Evolutionary conservation across 2,329 filamentous ascomycete species (phyloP).

Genomic region (Neurospora sp.): DNA sequence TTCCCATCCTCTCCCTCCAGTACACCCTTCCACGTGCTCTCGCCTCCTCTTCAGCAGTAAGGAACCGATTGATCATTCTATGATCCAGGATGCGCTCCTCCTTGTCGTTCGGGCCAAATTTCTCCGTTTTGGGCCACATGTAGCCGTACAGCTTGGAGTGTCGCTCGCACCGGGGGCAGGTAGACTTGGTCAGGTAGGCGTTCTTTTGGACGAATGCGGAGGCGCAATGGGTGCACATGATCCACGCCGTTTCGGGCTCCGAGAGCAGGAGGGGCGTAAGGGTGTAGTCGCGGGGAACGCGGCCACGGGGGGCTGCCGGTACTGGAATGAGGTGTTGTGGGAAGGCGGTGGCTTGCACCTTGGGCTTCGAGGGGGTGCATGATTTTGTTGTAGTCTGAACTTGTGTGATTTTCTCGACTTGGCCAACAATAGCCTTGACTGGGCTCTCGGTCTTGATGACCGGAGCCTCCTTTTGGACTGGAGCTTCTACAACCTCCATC

Average conservation of each 20-base stretch:
- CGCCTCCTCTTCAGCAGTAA: slow-evolving; percentile 60
- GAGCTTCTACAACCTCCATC: neutral
- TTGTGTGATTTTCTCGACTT: neutral
- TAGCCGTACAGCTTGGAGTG: slow-evolving; percentile 95
- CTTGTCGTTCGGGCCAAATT: slow-evolving; percentile 62
- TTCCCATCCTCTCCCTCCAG: slow-evolving; percentile 10
- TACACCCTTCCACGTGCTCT: slow-evolving; percentile 34
- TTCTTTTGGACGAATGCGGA: slow-evolving; percentile 79
- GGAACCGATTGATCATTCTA: slow-evolving; percentile 75
- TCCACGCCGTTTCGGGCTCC: slow-evolving; percentile 71
- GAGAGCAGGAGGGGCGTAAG: slow-evolving; percentile 68
- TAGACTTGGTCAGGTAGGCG: slow-evolving; percentile 74
- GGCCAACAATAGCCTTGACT: neutral
- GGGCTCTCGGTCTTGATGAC: neutral
- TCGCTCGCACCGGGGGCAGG: slow-evolving; percentile 86
- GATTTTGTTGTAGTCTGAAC: neutral
- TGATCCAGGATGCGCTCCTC: slow-evolving; percentile 71
- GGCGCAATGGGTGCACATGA: slow-evolving; percentile 77
- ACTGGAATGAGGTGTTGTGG: neutral
- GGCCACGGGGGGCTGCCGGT: slow-evolving; percentile 23
- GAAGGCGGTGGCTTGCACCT: neutral
- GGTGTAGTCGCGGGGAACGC: slow-evolving; percentile 70
- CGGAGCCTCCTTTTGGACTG: neutral
- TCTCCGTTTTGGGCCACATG: slow-evolving; percentile 91
- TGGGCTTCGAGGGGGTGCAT: neutral